Conservation (phyloP, 2,329 filamentous ascomycete genomes). For the Penicillium nordicum region DNA sequence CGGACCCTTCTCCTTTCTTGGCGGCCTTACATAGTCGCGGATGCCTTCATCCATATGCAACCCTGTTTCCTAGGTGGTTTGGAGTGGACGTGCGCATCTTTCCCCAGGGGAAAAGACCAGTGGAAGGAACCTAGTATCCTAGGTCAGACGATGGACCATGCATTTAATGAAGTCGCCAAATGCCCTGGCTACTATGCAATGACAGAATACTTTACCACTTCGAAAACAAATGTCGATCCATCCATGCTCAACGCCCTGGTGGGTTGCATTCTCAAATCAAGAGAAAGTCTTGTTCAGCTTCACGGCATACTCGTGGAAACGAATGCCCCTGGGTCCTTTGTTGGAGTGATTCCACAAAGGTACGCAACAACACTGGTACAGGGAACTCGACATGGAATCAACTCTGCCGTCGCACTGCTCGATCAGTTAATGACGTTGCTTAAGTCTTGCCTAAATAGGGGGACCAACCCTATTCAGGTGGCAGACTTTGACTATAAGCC, state of each 20-base stretch:
- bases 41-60: background rate
- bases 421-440: background rate
- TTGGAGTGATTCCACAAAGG: background rate
- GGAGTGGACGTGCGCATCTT: background rate
- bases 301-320: background rate
- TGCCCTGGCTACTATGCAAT: background rate
- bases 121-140: background rate
- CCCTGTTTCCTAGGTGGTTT: background rate
- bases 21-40: background rate
- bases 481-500: background rate
- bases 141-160: background rate
- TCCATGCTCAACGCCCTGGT: background rate
- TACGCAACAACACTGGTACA: background rate
- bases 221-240: background rate
- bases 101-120: background rate
- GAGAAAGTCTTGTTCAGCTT: background rate
- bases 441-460: background rate
- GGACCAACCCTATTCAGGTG: background rate
- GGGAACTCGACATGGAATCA: background rate
- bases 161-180: background rate
- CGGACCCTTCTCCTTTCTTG: background rate
- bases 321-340: background rate
- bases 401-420: background rate
- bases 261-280: background rate
- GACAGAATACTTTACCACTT: background rate